Base-by-base conservation (phyloP, 495 filamentous ascomycete genomes). In the Aspergillus conjunctus region DNA sequence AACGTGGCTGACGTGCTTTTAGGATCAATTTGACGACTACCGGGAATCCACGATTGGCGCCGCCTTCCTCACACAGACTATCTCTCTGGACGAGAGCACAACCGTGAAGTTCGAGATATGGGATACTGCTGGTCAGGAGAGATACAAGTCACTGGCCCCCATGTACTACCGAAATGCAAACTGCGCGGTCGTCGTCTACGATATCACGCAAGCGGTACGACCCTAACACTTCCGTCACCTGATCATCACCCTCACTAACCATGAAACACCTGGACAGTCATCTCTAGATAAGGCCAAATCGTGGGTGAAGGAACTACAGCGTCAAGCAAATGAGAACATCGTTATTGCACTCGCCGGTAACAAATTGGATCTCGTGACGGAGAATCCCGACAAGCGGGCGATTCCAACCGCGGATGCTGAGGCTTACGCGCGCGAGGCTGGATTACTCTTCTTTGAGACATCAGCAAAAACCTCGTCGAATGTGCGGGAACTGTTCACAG, bases 21-120 rank as follows among this genome's bases (percentile, higher is more conserved):
- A 97, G 93, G 94, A 98, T 74, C 94, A 98, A 94, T 98, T 98
- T 77, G 94, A 98, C 81, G 94, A 96, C 73, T 98, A 97, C 80
- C 86, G 94, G 76, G 94, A 98, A 85, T 97, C 92, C 43, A 98
- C 94, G 46, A 98, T 98, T 80, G 94, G 94, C 77, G 94, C 94
- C 61, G 94, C 94, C 63, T 98, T 98, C 86, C 83, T 98, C 64
- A 98, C 94, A 69, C 94, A 98, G 77, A 98, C 94, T 52, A 98
- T 98, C 71, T 90, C 93, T 59, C 86, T 98, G 71, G 94, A 97
- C 77, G 94, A 98, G 71, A 91, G 85, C 72, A 97, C 94, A 61
- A 98, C 94, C 44, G 93, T 98, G 74, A 98, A 98, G 80, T 98
- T 98, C 70, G 94, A 98, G 80, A 98, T 98, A 71, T 98, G 94